Evolutionary conservation across 108 stramenopile genomes (phyloP).

Genomic region (Mediolabrus comicus): DNA sequence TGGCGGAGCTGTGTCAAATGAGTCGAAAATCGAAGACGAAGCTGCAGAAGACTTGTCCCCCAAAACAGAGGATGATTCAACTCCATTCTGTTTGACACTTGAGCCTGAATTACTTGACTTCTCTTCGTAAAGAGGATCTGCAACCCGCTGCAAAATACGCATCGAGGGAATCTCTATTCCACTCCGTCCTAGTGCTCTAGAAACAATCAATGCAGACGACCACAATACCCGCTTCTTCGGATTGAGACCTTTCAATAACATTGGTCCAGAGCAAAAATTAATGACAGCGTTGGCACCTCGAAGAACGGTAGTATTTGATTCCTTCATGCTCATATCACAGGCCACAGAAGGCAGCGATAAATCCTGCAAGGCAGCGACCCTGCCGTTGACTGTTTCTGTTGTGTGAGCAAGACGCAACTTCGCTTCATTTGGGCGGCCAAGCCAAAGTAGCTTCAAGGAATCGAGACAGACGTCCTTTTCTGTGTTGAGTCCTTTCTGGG

Average conservation of each 20-base stretch:
- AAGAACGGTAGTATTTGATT: slow-evolving; percentile 20
- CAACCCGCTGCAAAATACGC: slow-evolving; percentile 36
- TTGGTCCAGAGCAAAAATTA: slow-evolving; percentile 66
- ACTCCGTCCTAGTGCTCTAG: slow-evolving; percentile 47
- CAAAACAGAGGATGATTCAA: background rate
- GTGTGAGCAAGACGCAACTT: slow-evolving; percentile 45
- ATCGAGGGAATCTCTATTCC: slow-evolving; percentile 71
- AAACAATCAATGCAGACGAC: slow-evolving; percentile 58
- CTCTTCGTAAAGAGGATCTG: slow-evolving; percentile 26
- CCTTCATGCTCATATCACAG: background rate
- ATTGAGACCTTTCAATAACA: slow-evolving; percentile 58
- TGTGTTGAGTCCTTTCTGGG: slow-evolving; percentile 9
- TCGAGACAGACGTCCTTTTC: slow-evolving; percentile 48
- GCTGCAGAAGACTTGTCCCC: background rate
- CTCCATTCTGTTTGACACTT: background rate
- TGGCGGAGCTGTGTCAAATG: slow-evolving; percentile 13
- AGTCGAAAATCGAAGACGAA: slow-evolving; percentile 38
- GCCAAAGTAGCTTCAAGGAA: slow-evolving; percentile 67
- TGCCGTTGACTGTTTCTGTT: slow-evolving; percentile 11
- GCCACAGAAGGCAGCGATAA: slow-evolving; percentile 4
- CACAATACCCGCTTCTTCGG: slow-evolving; percentile 51
- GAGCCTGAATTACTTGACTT: background rate
- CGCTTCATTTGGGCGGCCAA: slow-evolving; percentile 47
- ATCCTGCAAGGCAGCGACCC: background rate
- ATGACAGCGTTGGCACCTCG: slow-evolving; percentile 58